Evolutionary conservation across 495 filamentous ascomycete species (phyloP).

Genomic region (Sabuloglossum arenarium): DNA sequence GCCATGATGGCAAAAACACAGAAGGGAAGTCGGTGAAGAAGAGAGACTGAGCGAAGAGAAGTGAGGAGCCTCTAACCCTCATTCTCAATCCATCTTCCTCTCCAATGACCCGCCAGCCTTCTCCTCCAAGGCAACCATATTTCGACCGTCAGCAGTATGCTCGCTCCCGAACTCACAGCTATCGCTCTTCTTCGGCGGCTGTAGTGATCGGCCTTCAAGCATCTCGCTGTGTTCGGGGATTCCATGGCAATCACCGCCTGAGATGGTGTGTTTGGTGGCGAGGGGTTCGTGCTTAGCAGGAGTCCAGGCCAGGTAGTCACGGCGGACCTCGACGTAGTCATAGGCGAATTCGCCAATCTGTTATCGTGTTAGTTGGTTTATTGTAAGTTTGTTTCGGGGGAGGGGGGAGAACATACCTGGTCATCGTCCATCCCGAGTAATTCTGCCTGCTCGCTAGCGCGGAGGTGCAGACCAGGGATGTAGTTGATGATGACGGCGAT

Average conservation of each 20-base stretch:
- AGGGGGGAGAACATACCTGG: too few species aligned
- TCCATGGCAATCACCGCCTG: conserved; percentile 54
- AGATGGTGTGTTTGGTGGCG: conserved; percentile 34
- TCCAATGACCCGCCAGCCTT: too few species aligned
- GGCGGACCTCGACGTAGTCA: conserved; percentile 95
- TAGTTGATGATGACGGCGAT: conserved; percentile 72
- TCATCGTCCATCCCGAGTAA: conserved; percentile 97
- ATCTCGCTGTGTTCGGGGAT: conserved; percentile 60
- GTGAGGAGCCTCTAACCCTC: too few species aligned
- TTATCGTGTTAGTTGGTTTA: background rate
- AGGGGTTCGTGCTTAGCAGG: conserved; percentile 54
- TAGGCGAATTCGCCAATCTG: conserved; percentile 93
- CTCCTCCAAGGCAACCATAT: too few species aligned
- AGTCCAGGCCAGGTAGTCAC: conserved; percentile 95
- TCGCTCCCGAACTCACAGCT: conserved; percentile 16
- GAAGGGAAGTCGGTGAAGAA: too few species aligned
- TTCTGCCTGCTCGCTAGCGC: conserved; percentile 90
- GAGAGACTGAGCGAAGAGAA: too few species aligned
- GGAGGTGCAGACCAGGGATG: conserved; percentile 76
- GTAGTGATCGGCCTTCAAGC: conserved; percentile 44
- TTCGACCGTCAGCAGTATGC: conserved; percentile 21
- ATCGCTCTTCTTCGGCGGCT: conserved; percentile 24
- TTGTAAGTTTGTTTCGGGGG: background rate
- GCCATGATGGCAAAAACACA: too few species aligned
- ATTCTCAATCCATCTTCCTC: too few species aligned